Conservation (phyloP, 2,329 filamentous ascomycete genomes). For the Metarhizium humberi region DNA sequence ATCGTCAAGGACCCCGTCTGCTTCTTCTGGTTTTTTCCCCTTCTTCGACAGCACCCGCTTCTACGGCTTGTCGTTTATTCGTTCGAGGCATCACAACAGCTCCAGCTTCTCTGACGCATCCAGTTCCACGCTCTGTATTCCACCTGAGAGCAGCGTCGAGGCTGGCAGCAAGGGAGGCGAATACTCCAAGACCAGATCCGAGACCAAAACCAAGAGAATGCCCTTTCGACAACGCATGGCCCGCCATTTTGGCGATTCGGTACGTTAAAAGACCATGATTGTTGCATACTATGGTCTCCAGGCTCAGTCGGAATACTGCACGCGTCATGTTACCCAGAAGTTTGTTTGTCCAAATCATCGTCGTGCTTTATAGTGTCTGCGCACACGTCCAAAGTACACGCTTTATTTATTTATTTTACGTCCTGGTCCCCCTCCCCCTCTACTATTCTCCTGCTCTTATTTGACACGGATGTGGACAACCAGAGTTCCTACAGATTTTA, state of each 20-base stretch:
- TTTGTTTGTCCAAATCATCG: background rate
- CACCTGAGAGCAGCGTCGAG: background rate
- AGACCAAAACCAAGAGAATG: slow-evolving; percentile 17
- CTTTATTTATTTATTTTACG: background rate
- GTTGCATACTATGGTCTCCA: background rate
- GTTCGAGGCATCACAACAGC: slow-evolving; percentile 4
- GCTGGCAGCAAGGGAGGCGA: slow-evolving; percentile 1
- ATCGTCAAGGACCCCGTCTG: slow-evolving; percentile 1
- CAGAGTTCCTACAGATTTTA: background rate
- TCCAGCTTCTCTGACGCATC: slow-evolving; percentile 6
- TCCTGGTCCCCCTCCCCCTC: background rate
- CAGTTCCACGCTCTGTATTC: background rate
- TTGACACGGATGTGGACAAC: background rate
- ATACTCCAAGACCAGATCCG: background rate
- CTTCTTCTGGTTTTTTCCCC: background rate
- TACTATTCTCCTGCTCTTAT: background rate
- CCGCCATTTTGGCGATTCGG: slow-evolving; percentile 38
- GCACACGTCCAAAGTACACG: background rate
- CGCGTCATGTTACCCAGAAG: background rate
- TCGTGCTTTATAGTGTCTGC: background rate
- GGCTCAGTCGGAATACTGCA: background rate
- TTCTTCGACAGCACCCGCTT: slow-evolving; percentile 4
- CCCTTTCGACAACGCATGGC: slow-evolving; percentile 33
- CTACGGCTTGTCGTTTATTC: slow-evolving; percentile 5
- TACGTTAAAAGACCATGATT: slow-evolving; percentile 18